Percentiles rank a stretch among this genome's conserved stretches.
phyloP scores from a whole-genome alignment of 805 yeast genomes.

The Gaillardinia entomophila region DNA sequence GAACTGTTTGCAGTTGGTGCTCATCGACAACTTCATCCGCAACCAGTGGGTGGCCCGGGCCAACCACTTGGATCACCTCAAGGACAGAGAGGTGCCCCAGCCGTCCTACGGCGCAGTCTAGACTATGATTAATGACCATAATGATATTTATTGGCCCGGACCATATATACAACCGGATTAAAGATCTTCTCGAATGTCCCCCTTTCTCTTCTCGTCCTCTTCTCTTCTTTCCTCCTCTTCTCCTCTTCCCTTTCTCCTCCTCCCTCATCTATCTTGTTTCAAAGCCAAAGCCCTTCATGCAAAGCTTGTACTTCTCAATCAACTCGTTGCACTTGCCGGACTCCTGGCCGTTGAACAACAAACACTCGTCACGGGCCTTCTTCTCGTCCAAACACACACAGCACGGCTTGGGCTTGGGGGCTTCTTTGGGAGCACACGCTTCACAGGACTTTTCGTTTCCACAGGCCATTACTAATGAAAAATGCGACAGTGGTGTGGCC shows the following conservation, averaged over 20 bases:
- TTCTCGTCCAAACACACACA: slow-evolving; percentile 90
- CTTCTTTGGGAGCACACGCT: slow-evolving; percentile 6
- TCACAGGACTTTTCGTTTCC: slow-evolving; percentile 3
- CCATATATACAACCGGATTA: too few species aligned
- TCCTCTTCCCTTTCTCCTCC: too few species aligned
- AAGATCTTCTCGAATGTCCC: too few species aligned
- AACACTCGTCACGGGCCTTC: slow-evolving; percentile 78
- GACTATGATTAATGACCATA: too few species aligned
- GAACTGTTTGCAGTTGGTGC: slow-evolving; percentile 68
- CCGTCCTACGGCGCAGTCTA: too few species aligned
- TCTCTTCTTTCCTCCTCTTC: too few species aligned
- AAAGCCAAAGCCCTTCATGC: slow-evolving; percentile 94
- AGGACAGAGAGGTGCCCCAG: too few species aligned
- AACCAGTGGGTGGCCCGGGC: slow-evolving; percentile 37
- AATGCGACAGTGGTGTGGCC: slow-evolving; percentile 1
- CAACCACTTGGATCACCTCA: too few species aligned
- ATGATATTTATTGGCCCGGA: too few species aligned
- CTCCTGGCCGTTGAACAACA: slow-evolving; percentile 77
- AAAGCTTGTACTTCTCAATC: slow-evolving; percentile 67
- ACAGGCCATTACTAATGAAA: slow-evolving; percentile 2
- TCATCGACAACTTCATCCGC: slow-evolving; percentile 71
- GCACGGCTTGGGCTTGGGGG: slow-evolving; percentile 83
- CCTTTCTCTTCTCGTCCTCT: too few species aligned
- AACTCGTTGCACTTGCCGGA: slow-evolving; percentile 72
- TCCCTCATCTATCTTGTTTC: slow-evolving; percentile 22